A percentile compares a stretch with the other conserved stretches of the same genome.
These are phyloP conservation scores for Acanthamoeba lugdunensis DNA, from an alignment of 208 protist species.

Conservation along the genomic window DNA sequence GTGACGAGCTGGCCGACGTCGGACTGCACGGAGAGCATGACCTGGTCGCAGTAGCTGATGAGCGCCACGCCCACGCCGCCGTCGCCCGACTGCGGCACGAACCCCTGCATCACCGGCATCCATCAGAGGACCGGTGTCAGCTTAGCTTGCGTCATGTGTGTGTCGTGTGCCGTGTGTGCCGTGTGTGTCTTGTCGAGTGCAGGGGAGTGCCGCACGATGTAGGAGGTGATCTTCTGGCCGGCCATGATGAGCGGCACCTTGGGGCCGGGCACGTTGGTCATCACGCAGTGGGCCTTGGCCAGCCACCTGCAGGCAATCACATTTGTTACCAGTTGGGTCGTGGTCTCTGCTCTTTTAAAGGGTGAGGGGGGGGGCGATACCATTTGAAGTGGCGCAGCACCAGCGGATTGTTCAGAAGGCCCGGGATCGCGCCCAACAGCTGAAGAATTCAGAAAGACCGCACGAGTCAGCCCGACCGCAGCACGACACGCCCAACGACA, in stretches of 20 bases:
- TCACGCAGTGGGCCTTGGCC: slow-evolving; percentile 9
- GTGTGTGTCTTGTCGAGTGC: too few relatives aligned
- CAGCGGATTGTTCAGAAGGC: not conserved
- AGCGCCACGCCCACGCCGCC: slow-evolving; percentile 38
- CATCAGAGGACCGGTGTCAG: too few relatives aligned
- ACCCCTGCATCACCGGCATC: not conserved
- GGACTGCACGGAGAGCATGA: slow-evolving; percentile 27
- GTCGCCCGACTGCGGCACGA: slow-evolving; percentile 25
- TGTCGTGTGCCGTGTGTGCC: not conserved
- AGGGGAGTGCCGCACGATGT: not conserved
- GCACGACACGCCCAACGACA: not conserved
- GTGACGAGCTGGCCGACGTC: slow-evolving; percentile 8
- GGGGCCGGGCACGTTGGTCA: slow-evolving; percentile 39
- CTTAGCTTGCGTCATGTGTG: too few relatives aligned
- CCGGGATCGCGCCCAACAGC: slow-evolving; percentile 5
- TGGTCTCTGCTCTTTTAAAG: too few relatives aligned
- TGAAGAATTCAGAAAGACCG: not conserved
- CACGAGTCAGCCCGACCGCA: not conserved
- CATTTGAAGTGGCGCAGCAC: slow-evolving; percentile 23
- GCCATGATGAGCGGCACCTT: slow-evolving; percentile 51
- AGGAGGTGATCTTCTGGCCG: slow-evolving; percentile 29
- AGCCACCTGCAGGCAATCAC: too few relatives aligned
- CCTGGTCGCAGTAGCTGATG: slow-evolving; percentile 59
- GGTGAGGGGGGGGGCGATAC: not conserved
- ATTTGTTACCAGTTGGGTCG: too few relatives aligned